phyloP scores from a whole-genome alignment of 768 basidiomycete species.

The Wakefieldia striispora region DNA sequence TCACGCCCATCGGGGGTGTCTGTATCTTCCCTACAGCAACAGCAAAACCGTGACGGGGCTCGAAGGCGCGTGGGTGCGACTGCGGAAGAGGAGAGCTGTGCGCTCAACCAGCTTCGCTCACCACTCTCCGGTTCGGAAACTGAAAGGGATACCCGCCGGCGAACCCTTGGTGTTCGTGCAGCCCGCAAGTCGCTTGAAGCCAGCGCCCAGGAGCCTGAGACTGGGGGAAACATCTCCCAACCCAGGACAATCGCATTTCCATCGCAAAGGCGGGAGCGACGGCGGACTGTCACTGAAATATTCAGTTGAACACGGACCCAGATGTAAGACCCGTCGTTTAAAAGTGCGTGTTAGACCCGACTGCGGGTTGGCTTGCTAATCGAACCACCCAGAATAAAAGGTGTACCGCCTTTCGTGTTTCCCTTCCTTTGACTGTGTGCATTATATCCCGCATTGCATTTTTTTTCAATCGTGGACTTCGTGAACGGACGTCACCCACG shows the following conservation, averaged over 20 bases:
- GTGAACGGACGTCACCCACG: constrained; percentile 14
- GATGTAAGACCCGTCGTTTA: constrained; percentile 6
- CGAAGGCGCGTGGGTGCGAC: constrained; percentile 33
- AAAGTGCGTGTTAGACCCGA: constrained; percentile 17
- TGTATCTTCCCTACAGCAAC: constrained; percentile 55
- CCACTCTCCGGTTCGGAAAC: constrained; percentile 49
- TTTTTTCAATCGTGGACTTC: constrained; percentile 12
- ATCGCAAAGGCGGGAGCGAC: constrained; percentile 39
- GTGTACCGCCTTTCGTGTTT: no score
- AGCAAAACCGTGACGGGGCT: constrained; percentile 39
- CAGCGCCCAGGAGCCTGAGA: constrained; percentile 26
- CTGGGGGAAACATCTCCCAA: constrained; percentile 35
- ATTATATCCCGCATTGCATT: constrained; percentile 28
- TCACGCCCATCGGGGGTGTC: constrained; percentile 59
- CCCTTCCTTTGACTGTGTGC: constrained; percentile 18
- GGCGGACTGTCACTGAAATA: constrained; percentile 50
- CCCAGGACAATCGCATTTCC: constrained; percentile 35
- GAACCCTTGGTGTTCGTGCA: constrained; percentile 37
- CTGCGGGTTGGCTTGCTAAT: neutral
- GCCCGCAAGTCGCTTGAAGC: constrained; percentile 48
- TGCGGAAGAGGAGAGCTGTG: constrained; percentile 22
- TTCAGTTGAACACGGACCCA: constrained; percentile 28
- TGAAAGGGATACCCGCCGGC: constrained; percentile 43
- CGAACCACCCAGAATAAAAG: constrained; percentile 3
- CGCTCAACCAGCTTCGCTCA: constrained; percentile 25